Base-by-base conservation (phyloP, 2,329 filamentous ascomycete genomes). In the Rachicladosporium sp. region DNA sequence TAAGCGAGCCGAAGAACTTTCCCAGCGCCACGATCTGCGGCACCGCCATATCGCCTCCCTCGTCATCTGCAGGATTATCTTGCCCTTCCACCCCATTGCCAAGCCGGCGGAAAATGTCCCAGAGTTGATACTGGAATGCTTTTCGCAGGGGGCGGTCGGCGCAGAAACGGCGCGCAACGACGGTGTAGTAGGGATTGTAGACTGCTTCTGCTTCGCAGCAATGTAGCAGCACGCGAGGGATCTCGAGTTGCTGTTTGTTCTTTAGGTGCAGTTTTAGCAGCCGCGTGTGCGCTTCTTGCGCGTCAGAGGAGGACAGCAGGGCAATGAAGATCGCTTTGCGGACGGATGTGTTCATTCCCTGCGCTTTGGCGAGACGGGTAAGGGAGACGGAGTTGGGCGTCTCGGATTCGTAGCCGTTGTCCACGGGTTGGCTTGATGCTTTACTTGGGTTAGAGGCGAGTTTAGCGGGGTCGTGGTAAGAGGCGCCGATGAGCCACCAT, bases 401-500 rank as follows among this genome's bases (percentile, higher is more conserved):
- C 10, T 49, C 48, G 23, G 48, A 47, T 21, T 50, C 48, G 27
- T 50, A 50, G 34, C 48, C 46, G n/a, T 40, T 31, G 31, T 48
- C 48, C 21, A 60, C 60, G 10, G 54, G 36, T 31, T 40, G 21
- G n/a, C 39, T 30, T 6, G 33, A 31, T 3, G 42, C 33, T 21
- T 51, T 43, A 29, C 48, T 42, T 1, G 45, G 37, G 3, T 31
- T 31, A 34, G 53, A 50, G 23, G 43, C 45, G 29, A 50, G 47
- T 37, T 51, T 56, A 3, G 51, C 54, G 2, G 66, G 56, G 12
- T 69, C 57, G 31, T 67, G 68, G 76, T 89, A 95, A 60, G 87
- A 94, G n/a, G 91, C 89, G 38, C 91, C 91, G 4, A 96, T 84
- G 12, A 96, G 75, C 91, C 91, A 98, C 91, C 91, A 98, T 65